phyloP scores from a whole-genome alignment of 306 rosid genomes.

The Ceratonia siliqua region DNA sequence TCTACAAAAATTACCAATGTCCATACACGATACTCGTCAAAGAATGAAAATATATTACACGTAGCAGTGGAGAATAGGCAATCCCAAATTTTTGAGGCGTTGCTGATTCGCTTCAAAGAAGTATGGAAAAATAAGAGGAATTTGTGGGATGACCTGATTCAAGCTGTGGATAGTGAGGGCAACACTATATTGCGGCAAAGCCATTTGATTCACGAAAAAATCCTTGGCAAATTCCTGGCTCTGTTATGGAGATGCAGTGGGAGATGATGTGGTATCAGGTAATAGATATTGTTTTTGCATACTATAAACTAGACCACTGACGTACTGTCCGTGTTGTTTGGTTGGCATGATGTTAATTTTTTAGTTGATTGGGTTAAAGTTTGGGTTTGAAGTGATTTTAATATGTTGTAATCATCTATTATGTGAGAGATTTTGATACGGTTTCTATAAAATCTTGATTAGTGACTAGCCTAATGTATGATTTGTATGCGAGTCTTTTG shows the following conservation, averaged over 20 bases:
- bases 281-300: too few species aligned
- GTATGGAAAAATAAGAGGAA: not conserved
- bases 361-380: too few species aligned
- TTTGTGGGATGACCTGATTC: not conserved
- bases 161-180: not conserved
- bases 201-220: not conserved
- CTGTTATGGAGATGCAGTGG: conserved; percentile 26
- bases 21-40: not conserved
- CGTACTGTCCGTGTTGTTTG: too few species aligned
- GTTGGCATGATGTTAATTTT: too few species aligned
- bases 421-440: too few species aligned
- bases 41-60: not conserved
- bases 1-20: not conserved
- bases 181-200: conserved; percentile 16
- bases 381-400: too few species aligned
- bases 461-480: too few species aligned
- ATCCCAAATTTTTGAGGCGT: not conserved
- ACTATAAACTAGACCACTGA: too few species aligned
- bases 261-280: conserved; percentile 15
- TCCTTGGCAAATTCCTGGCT: conserved; percentile 23
- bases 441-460: too few species aligned
- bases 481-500: too few species aligned
- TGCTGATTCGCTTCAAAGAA: not conserved
- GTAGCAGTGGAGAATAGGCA: conserved; percentile 1
- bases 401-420: too few species aligned